These are phyloP conservation scores for Hirsutella minnesotensis DNA, from an alignment of 2,329 filamentous ascomycete species.

Conservation along the genomic window DNA sequence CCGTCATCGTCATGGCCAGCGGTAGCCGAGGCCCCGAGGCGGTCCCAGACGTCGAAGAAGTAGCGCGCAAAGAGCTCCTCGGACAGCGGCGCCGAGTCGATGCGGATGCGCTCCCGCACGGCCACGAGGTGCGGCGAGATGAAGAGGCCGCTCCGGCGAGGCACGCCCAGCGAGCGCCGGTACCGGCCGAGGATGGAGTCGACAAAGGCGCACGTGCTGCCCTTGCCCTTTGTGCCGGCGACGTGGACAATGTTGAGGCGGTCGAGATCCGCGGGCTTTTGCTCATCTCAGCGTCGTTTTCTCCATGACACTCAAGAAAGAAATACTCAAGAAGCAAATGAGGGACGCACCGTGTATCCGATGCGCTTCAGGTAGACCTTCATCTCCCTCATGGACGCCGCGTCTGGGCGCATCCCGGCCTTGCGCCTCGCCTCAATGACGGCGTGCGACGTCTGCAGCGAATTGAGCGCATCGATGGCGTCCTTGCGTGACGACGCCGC, in stretches of 20 bases:
- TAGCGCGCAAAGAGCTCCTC: slow-evolving; percentile 49
- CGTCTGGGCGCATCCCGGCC: slow-evolving; percentile 59
- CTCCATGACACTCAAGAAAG: not conserved
- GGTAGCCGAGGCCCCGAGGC: slow-evolving; percentile 24
- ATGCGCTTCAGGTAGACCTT: slow-evolving; percentile 63
- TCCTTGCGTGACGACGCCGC: slow-evolving; percentile 41
- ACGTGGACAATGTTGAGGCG: slow-evolving; percentile 58
- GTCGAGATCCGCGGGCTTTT: slow-evolving; percentile 35
- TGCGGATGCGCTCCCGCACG: slow-evolving; percentile 55
- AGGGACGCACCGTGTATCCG: slow-evolving; percentile 50
- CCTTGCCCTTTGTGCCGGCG: slow-evolving; percentile 68
- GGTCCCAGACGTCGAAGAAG: slow-evolving; percentile 58
- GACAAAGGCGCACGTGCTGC: slow-evolving; percentile 58
- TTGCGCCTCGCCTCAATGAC: slow-evolving; percentile 68
- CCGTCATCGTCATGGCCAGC: slow-evolving; percentile 9
- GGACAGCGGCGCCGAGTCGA: slow-evolving; percentile 46
- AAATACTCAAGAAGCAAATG: not conserved
- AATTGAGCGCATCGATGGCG: slow-evolving; percentile 76
- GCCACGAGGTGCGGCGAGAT: slow-evolving; percentile 58
- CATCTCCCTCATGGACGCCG: slow-evolving; percentile 65
- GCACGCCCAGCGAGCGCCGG: slow-evolving; percentile 19
- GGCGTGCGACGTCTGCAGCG: slow-evolving; percentile 78
- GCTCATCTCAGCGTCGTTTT: not conserved
- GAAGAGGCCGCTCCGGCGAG: slow-evolving; percentile 47
- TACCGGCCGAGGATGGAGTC: slow-evolving; percentile 48